Evolutionary conservation across 257 asterid species (phyloP), one percentile per base, ranked within the genome.

Genomic region (Cynanchum wilfordii): DNA sequence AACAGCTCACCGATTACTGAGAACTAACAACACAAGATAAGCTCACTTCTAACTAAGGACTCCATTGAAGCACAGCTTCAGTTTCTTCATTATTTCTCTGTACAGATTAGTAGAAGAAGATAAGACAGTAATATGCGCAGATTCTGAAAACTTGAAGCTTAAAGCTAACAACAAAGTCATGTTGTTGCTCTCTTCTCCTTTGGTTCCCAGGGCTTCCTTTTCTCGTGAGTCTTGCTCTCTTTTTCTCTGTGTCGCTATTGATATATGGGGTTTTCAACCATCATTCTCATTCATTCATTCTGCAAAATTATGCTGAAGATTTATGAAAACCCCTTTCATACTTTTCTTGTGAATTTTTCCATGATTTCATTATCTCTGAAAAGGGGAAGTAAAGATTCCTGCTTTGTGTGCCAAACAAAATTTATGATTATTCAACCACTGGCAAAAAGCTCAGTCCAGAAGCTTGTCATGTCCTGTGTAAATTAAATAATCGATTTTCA

Each of bases 161-260:
- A 25, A 51, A 11, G 24, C 19, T 38, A 59, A 57, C 1, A 7
- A 42, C 47, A 72, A 73, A 69, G 79, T 77, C 85, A 88, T 86
- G 93, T 68, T 81, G 71, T 55, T 81, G 5, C 79, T 78, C 66
- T 85, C 85, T 72, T 62, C 80, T 36, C 70, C 84, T 54, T 80
- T 85, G 69, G 75, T 71, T 52, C 58, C 83, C 77, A 52, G 80
- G 7, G 42, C 71, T 67, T 75, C 65, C 51, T 73, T 79, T 54
- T 81, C 81, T 29, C 60, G 96, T 87, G 83, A 84, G 82, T 84
- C 59, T 74, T 66, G 76, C 52, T 75, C 75, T 72, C 75, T 75
- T 66, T 66, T 70, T 70, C 71, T 63, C 36, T 72, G 22, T 69
- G 55, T 60, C 11, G 17, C 24, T 33, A 8, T 6, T 29, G 1